Percentiles rank a stretch among this genome's conserved stretches.
Evolutionary conservation across 2,329 filamentous ascomycete genomes (phyloP).

Genomic region (Bipolaris gigantea): DNA sequence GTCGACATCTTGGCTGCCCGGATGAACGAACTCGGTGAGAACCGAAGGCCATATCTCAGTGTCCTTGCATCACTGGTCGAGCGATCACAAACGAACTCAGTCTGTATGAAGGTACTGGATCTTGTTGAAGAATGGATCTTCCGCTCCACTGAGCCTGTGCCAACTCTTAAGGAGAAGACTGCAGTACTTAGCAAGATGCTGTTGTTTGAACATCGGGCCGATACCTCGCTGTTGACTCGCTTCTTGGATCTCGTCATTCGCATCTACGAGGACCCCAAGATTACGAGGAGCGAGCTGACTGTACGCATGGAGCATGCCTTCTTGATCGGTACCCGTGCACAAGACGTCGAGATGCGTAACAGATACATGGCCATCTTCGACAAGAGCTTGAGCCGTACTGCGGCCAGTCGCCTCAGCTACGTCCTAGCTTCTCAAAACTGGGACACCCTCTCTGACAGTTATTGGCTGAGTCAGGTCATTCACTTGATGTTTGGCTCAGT

Average conservation of each 20-base stretch:
- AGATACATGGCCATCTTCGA: conserved; percentile 97
- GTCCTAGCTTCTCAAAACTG: conserved; percentile 92
- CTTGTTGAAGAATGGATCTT: conserved; percentile 98
- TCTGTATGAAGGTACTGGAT: conserved; percentile 89
- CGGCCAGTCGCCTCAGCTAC: conserved; percentile 84
- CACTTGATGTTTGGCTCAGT: conserved; percentile 90
- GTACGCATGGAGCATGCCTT: conserved; percentile 98
- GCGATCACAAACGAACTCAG: conserved; percentile 80
- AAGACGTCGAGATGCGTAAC: conserved; percentile 95
- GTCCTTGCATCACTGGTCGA: conserved; percentile 94
- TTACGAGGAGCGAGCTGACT: conserved; percentile 90
- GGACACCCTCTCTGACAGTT: conserved; percentile 92
- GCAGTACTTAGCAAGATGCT: conserved; percentile 99
- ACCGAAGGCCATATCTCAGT: conserved; percentile 88
- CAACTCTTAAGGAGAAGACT: conserved; percentile 97
- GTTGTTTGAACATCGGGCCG: conserved; percentile 82
- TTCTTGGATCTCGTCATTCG: conserved; percentile 95
- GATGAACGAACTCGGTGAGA: conserved; percentile 90
- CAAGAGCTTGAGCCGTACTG: conserved; percentile 88
- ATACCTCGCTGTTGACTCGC: conserved; percentile 83
- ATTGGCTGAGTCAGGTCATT: conserved; percentile 94
- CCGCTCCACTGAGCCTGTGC: conserved; percentile 89
- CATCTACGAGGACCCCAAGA: conserved; percentile 97
- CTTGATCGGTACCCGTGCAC: conserved; percentile 87
- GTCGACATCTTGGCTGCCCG: conserved; percentile 89